These are phyloP conservation scores for Closterium sp. DNA, from an alignment of 139 green algal genomes.

Conservation along the genomic window DNA sequence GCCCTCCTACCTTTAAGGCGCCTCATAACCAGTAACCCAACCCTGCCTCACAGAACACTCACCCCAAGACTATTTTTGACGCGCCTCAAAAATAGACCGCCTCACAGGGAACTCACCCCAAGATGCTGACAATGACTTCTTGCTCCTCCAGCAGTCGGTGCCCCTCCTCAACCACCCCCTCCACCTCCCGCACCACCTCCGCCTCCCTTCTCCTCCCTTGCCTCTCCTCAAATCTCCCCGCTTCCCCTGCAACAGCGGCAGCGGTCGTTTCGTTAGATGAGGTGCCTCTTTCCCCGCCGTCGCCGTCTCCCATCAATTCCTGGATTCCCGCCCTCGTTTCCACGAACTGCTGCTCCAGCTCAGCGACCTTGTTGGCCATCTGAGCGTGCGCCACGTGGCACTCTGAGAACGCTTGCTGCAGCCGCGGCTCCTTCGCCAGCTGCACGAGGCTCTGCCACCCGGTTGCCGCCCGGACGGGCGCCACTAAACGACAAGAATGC, in stretches of 20 bases:
- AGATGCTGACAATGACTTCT: slow-evolving; percentile 26
- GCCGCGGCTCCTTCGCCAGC: slow-evolving; percentile 12
- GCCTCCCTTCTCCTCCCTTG: background rate
- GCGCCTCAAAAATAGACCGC: no score
- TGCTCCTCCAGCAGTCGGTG: slow-evolving; percentile 67
- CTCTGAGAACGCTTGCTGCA: slow-evolving; percentile 13
- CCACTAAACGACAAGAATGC: slow-evolving; percentile 59
- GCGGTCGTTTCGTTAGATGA: background rate
- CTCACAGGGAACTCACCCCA: slow-evolving; percentile 25
- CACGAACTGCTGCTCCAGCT: slow-evolving; percentile 56
- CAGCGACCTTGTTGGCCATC: slow-evolving; percentile 71
- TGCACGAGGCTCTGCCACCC: slow-evolving; percentile 11
- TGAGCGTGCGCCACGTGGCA: slow-evolving; percentile 62
- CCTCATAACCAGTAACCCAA: no score
- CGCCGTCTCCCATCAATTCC: slow-evolving; percentile 22
- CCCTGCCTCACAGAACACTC: no score
- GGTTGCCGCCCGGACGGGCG: slow-evolving; percentile 43
- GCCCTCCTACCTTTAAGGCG: no score
- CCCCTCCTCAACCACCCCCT: slow-evolving; percentile 72
- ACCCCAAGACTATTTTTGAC: no score
- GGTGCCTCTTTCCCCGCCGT: background rate
- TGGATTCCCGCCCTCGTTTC: slow-evolving; percentile 76
- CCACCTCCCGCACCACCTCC: slow-evolving; percentile 54
- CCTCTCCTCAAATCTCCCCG: background rate
- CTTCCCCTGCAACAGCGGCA: background rate